These are phyloP conservation scores for Galeopsis tetrahit DNA, from an alignment of 257 asterid species.

Conservation along the genomic window DNA sequence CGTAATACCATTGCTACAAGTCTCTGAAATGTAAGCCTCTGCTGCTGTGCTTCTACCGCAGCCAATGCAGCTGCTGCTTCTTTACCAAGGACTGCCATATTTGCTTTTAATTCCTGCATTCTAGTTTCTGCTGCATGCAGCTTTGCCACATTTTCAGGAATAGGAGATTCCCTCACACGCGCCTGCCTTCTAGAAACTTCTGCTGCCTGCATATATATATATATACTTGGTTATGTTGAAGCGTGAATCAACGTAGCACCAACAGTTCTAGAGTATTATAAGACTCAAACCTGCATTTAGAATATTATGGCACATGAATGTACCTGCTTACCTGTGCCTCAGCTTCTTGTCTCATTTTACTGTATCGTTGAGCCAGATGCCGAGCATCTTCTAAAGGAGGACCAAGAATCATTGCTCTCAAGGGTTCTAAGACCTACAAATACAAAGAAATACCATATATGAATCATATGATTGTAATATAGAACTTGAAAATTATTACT, in stretches of 20 bases:
- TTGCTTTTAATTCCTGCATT: conserved; percentile 93
- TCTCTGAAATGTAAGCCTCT: conserved; percentile 94
- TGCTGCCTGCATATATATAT: conserved; percentile 60
- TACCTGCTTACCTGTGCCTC: conserved; percentile 75
- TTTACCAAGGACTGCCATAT: conserved; percentile 97
- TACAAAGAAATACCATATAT: conserved; percentile 14
- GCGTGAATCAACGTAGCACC: conserved; percentile 20
- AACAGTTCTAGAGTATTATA: conserved; percentile 29
- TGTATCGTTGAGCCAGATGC: conserved; percentile 98
- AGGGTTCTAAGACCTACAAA: conserved; percentile 87
- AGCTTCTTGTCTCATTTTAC: conserved; percentile 97
- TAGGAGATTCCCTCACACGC: conserved; percentile 93
- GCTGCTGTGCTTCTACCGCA: conserved; percentile 96
- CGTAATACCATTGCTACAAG: conserved; percentile 80
- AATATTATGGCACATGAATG: conserved; percentile 8
- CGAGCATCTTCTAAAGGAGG: conserved; percentile 98
- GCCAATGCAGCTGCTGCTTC: conserved; percentile 95
- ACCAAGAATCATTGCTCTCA: conserved; percentile 83
- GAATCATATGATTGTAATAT: conserved; percentile 1
- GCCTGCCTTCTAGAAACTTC: conserved; percentile 96
- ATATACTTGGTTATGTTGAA: conserved; percentile 27
- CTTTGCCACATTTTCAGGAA: conserved; percentile 91
- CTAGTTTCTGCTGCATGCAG: conserved; percentile 87
- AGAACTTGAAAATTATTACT: neutral
- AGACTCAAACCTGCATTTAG: conserved; percentile 6